Percentiles rank a stretch among this genome's conserved stretches.
Evolutionary conservation across 192 early-diverging fungal genomes (phyloP).

Genomic region (Mortierella claussenii): DNA sequence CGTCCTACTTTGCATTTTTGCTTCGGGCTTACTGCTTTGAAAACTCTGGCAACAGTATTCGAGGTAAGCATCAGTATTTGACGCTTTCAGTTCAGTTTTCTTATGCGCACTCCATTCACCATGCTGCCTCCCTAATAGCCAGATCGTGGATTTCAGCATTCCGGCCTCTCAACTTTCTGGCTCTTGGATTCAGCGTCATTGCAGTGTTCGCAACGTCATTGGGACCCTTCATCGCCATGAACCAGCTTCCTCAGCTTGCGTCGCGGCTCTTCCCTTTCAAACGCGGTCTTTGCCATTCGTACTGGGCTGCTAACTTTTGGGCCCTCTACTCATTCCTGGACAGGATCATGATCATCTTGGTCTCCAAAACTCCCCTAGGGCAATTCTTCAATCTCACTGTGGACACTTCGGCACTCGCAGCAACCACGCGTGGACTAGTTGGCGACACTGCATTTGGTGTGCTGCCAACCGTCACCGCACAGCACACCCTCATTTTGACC

Average conservation of each 20-base stretch:
- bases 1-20: conserved; percentile 93
- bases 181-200: conserved; percentile 71
- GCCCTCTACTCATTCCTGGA: conserved; percentile 89
- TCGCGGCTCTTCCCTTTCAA: conserved; percentile 94
- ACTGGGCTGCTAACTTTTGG: conserved; percentile 99
- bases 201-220: conserved; percentile 83
- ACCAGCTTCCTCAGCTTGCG: conserved; percentile 81
- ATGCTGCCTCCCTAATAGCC: conserved; percentile 8
- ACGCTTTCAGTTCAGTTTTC: too few relatives aligned
- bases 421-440: conserved; percentile 90
- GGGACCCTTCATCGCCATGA: conserved; percentile 78
- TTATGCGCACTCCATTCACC: background rate
- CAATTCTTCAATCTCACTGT: conserved; percentile 43
- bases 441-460: conserved; percentile 88
- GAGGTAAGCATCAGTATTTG: conserved; percentile 19
- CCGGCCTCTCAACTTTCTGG: conserved; percentile 59
- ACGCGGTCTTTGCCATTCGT: conserved; percentile 95
- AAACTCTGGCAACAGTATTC: conserved; percentile 38
- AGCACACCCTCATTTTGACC: conserved; percentile 79
- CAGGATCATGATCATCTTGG: conserved; percentile 72
- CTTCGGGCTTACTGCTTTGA: conserved; percentile 81
- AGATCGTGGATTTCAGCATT: conserved; percentile 49
- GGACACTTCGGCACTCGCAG: conserved; percentile 59
- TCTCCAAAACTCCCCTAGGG: conserved; percentile 36
- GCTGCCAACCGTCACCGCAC: conserved; percentile 76